Percentiles rank a stretch among this genome's conserved stretches.
Evolutionary conservation across 495 filamentous ascomycete species (phyloP).

Genomic region (Sphaerosporella brunnea): DNA sequence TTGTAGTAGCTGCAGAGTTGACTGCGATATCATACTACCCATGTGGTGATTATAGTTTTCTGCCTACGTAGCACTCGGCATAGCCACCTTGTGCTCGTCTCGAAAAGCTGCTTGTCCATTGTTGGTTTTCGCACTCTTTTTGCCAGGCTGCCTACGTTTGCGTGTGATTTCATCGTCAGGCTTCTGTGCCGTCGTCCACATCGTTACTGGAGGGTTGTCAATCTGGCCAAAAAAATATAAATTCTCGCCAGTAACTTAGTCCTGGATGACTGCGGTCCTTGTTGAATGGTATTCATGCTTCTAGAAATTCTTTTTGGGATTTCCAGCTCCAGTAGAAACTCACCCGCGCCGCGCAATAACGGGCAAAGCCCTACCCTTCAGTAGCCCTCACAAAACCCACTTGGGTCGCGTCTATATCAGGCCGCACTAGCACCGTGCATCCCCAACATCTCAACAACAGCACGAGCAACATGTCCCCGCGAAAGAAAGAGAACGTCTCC

Average conservation of each 20-base stretch:
- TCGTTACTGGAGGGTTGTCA: constrained; percentile 9
- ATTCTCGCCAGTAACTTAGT: not conserved
- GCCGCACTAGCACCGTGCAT: constrained; percentile 7
- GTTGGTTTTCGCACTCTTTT: constrained; percentile 7
- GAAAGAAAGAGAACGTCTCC: constrained; percentile 3
- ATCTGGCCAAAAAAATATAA: not conserved
- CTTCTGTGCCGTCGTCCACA: constrained; percentile 9
- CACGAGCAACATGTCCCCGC: not conserved
- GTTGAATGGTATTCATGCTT: constrained; percentile 3
- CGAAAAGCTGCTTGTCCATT: not conserved
- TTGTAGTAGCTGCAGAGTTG: too few relatives aligned
- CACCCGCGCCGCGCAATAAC: too few relatives aligned
- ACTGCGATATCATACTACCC: too few relatives aligned
- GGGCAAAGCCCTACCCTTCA: too few relatives aligned
- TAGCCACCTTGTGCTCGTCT: not conserved
- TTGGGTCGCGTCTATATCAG: not conserved
- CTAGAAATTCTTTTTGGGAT: constrained; percentile 3
- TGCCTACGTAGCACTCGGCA: constrained; percentile 8
- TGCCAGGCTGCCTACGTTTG: not conserved
- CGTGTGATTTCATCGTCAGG: not conserved
- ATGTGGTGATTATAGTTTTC: constrained; percentile 20
- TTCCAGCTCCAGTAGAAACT: too few relatives aligned
- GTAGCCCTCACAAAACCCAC: too few relatives aligned
- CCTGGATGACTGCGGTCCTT: not conserved
- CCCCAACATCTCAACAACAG: not conserved